Percentiles rank a stretch among this genome's conserved stretches.
phyloP scores from a whole-genome alignment of 495 filamentous ascomycete species.

The Neohortaea acidophila region DNA sequence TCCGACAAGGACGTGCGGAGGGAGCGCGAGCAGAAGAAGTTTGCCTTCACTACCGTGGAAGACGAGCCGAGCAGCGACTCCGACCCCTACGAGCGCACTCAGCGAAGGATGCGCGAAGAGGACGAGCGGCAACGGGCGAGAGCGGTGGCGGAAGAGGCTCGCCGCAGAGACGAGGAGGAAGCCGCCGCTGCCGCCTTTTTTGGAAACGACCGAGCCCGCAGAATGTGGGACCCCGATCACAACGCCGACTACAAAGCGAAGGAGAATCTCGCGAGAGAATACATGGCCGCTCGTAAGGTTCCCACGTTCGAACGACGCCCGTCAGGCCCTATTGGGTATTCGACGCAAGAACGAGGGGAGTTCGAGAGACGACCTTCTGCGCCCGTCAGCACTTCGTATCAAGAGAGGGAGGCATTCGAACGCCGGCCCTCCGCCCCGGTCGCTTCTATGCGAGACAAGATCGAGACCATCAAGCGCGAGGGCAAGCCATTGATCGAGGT shows the following conservation, averaged over 20 bases:
- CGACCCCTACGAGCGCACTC: slow-evolving; percentile 1
- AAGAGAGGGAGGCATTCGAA: slow-evolving; percentile 2
- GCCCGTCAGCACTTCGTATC: slow-evolving; percentile 3
- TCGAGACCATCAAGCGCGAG: slow-evolving; percentile 9
- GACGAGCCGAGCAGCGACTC: slow-evolving; percentile 1
- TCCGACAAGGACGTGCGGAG: slow-evolving; percentile 9
- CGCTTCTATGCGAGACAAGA: slow-evolving; percentile 1
- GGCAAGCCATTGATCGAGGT: slow-evolving; percentile 2
- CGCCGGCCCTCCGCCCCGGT: not conserved
- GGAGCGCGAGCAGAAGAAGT: slow-evolving; percentile 12
- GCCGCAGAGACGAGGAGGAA: slow-evolving; percentile 3
- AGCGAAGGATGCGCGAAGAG: slow-evolving; percentile 4
- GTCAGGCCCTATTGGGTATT: too few species aligned
- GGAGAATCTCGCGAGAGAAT: not conserved
- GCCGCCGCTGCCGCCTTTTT: slow-evolving; percentile 6
- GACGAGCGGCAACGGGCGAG: slow-evolving; percentile 5
- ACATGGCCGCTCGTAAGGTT: too few species aligned
- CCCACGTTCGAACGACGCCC: not conserved
- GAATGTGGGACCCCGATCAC: slow-evolving; percentile 9
- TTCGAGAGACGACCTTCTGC: slow-evolving; percentile 12
- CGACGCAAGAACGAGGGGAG: slow-evolving; percentile 1
- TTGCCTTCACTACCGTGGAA: slow-evolving; percentile 1
- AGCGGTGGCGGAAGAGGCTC: slow-evolving; percentile 1
- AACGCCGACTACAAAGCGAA: slow-evolving; percentile 2
- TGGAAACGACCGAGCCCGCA: slow-evolving; percentile 4